Evolutionary conservation across 352 stramenopile genomes (phyloP).

Genomic region (Pythium sp.): DNA sequence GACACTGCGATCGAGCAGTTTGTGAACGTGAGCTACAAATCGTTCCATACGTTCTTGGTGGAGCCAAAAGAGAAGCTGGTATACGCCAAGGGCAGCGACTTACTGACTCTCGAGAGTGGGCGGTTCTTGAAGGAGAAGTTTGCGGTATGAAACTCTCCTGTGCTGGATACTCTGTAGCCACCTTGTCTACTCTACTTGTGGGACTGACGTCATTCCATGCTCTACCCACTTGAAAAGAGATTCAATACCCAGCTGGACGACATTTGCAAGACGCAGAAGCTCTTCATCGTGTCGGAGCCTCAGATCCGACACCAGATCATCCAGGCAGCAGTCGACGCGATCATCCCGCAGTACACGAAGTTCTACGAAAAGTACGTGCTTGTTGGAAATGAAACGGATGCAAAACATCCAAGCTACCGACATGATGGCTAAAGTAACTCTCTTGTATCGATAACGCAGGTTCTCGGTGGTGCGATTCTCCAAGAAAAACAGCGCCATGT

Average conservation of each 20-base stretch:
- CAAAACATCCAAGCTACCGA: background rate
- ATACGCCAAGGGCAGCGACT: slow-evolving; percentile 76
- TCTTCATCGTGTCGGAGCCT: slow-evolving; percentile 85
- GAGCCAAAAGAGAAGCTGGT: slow-evolving; percentile 86
- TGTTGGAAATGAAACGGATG: background rate
- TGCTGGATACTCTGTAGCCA: background rate
- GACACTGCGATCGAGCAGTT: slow-evolving; percentile 85
- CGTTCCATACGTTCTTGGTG: slow-evolving; percentile 57
- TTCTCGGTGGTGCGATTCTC: slow-evolving; percentile 91
- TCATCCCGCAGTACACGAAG: slow-evolving; percentile 85
- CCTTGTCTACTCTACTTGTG: background rate
- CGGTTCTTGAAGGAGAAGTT: slow-evolving; percentile 92
- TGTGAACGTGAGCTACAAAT: slow-evolving; percentile 70
- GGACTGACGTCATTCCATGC: background rate
- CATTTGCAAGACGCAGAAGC: slow-evolving; percentile 58
- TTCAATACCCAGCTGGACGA: slow-evolving; percentile 77
- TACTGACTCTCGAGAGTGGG: slow-evolving; percentile 89
- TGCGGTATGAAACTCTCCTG: slow-evolving; percentile 33
- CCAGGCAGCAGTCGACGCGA: slow-evolving; percentile 75
- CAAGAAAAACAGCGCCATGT: slow-evolving; percentile 89
- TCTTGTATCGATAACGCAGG: slow-evolving; percentile 23
- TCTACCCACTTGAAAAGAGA: slow-evolving; percentile 28
- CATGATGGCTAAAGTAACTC: slow-evolving; percentile 1
- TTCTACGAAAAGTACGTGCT: slow-evolving; percentile 89
- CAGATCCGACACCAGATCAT: slow-evolving; percentile 84